Conservation (phyloP, 1,284 basidiomycete genomes). For the Trametes hirsuta region DNA sequence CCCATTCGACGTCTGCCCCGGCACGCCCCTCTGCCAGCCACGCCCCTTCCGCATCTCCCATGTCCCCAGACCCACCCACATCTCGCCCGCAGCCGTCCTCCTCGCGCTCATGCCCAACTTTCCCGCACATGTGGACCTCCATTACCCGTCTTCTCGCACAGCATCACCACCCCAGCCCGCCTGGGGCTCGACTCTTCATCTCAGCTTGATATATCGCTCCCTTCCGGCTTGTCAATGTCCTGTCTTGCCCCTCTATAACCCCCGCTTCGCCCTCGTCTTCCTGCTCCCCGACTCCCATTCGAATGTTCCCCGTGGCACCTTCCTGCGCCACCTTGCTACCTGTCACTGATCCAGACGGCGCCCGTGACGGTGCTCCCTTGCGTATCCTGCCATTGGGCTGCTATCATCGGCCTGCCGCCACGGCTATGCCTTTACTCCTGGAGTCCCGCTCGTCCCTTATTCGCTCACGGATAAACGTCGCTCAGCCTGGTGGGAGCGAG, state of each 20-base stretch:
- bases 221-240: slow-evolving; percentile 11
- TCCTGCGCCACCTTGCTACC: slow-evolving; percentile 13
- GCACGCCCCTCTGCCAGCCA: neutral
- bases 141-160: slow-evolving; percentile 15
- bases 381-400: neutral
- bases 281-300: slow-evolving; percentile 7
- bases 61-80: neutral
- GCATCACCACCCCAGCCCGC: slow-evolving; percentile 13
- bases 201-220: slow-evolving; percentile 12
- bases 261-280: slow-evolving; percentile 4
- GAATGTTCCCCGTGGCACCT: slow-evolving; percentile 4
- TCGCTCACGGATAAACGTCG: slow-evolving; percentile 25
- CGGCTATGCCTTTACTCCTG: neutral
- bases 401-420: slow-evolving; percentile 11
- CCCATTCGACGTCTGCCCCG: neutral
- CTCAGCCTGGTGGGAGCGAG: slow-evolving; percentile 19
- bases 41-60: neutral
- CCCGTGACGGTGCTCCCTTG: neutral
- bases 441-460: slow-evolving; percentile 4
- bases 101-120: neutral
- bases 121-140: slow-evolving; percentile 21
- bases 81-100: neutral
- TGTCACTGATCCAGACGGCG: slow-evolving; percentile 1
- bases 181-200: slow-evolving; percentile 7
- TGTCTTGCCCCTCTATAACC: slow-evolving; percentile 14